These are phyloP conservation scores for Amoeboaphelidium protococcarum DNA, from an alignment of 371 early-diverging fungal species.

Conservation along the genomic window DNA sequence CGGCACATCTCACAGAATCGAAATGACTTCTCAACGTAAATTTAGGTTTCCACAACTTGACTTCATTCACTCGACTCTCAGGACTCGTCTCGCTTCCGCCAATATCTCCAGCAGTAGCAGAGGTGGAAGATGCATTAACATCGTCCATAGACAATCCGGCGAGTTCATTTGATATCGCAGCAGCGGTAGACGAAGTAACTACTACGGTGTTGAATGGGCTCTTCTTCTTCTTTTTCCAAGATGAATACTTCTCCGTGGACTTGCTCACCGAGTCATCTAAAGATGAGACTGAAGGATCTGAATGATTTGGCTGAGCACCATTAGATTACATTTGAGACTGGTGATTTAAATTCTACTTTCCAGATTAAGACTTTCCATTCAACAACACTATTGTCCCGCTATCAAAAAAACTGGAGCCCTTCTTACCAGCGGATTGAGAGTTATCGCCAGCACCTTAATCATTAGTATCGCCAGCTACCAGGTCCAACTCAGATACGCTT, in stretches of 20 bases:
- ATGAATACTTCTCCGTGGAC: not conserved
- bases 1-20: conserved; percentile 41
- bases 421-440: not conserved
- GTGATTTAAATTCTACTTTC: not conserved
- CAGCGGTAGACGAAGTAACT: conserved; percentile 11
- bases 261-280: not conserved
- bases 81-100: conserved; percentile 7
- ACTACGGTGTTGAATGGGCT: conserved; percentile 4
- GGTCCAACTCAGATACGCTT: too few species aligned
- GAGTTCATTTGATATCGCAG: conserved; percentile 12
- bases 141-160: conserved; percentile 8
- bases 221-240: not conserved
- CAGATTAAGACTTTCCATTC: not conserved
- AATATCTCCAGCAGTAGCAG: not conserved
- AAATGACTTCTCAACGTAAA: conserved; percentile 38
- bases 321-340: too few species aligned
- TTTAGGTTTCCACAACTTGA: conserved; percentile 26
- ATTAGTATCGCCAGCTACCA: too few species aligned
- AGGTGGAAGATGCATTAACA: conserved; percentile 19
- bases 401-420: not conserved
- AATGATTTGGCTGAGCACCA: too few species aligned
- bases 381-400: not conserved
- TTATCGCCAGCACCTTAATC: too few species aligned
- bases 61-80: conserved; percentile 3
- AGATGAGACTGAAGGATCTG: too few species aligned